Base-by-base conservation (phyloP, 106 monocot species). In the Allium sativum region DNA sequence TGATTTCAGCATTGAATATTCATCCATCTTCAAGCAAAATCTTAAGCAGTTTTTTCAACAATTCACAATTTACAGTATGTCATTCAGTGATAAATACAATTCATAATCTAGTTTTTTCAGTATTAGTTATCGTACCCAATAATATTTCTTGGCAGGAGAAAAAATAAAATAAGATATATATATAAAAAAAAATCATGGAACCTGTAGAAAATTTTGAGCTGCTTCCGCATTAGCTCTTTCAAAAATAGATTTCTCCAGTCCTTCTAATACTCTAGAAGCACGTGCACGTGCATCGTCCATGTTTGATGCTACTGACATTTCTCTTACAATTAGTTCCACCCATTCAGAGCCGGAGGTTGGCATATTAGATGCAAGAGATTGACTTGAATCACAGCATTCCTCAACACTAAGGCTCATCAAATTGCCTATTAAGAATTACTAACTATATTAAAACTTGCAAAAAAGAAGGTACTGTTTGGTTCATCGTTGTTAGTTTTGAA, bases 301-400 rank as follows among this genome's bases (percentile, higher is more conserved):
- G 48, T 89, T 62, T 48, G 82, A 71, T 18, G 93, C 77, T 66
- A 71, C 75, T 75, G 71, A 80, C 93, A 93, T 93, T 53, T 93
- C 93, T 60, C 58, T 75, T 16, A 89, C 93, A 69, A 93, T 66
- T 16, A 89, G 72, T 58, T 89, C 85, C 48, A 89, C 85, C 93
- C 93, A 93, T 73, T 85, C 79, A 65, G 93, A 75, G 14, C 93
- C 85, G 53, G 59, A 42, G 40, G 12, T 43, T 40, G 59, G 42
- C 8, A 59, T 40, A 59, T 59, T 59, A 8, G n/a, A 31, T 5
- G 42, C 10, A 42, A n/a, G 42, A 15, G 11, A 59, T 14, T 16
- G 59, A 43, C 42, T 59, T 43, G 41, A 14, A 12, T 40, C 41
- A 59, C 6, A 15, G 43, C 41, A 40, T 6, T 42, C 42, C 42